phyloP scores from a whole-genome alignment of 805 yeast species.

The Pichia membranifaciens region DNA sequence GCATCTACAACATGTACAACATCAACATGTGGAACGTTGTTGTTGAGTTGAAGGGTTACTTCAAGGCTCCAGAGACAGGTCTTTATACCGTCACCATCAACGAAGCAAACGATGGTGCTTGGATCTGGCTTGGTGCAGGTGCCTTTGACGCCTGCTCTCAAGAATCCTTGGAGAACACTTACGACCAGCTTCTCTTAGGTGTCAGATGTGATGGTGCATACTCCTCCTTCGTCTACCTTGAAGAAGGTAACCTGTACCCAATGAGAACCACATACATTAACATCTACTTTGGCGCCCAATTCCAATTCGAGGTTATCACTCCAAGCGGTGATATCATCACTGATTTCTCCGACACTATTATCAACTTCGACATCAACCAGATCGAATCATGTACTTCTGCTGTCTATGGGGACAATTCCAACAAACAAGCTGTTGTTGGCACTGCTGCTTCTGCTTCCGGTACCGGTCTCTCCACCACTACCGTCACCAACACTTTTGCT shows the following conservation, averaged over 20 bases:
- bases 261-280: conserved; percentile 15
- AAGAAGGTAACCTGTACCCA: conserved; percentile 12
- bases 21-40: conserved; percentile 11
- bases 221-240: conserved; percentile 10
- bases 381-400: conserved; percentile 2
- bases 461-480: not conserved
- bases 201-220: not conserved
- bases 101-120: conserved; percentile 27
- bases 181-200: conserved; percentile 4
- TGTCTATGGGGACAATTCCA: conserved; percentile 1
- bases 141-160: conserved; percentile 31
- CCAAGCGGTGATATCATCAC: conserved; percentile 13
- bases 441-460: not conserved
- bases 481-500: conserved; percentile 4
- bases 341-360: conserved; percentile 6
- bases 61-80: conserved; percentile 26
- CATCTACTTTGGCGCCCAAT: conserved; percentile 5
- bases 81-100: conserved; percentile 19
- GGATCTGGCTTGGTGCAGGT: conserved; percentile 27
- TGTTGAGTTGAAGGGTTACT: conserved; percentile 12
- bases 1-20: conserved; percentile 6
- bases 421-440: not conserved
- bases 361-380: conserved; percentile 6
- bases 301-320: conserved; percentile 11
- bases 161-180: not conserved